Evolutionary conservation across 2,329 filamentous ascomycete species (phyloP).

Genomic region (Zarea fungicola): DNA sequence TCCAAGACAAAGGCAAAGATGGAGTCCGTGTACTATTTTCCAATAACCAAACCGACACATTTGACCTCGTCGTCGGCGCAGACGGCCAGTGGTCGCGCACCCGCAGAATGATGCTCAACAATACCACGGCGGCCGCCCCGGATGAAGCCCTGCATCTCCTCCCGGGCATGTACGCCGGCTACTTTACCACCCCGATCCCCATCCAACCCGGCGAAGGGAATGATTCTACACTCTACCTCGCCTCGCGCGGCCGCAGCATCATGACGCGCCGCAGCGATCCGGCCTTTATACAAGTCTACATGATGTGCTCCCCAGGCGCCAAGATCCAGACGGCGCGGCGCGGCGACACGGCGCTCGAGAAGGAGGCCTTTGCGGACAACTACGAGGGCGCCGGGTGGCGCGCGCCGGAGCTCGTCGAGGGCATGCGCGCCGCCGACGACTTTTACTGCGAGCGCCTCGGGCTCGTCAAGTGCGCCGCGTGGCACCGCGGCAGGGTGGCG

Average conservation of each 20-base stretch:
- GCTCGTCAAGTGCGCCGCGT: conserved; percentile 39
- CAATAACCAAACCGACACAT: conserved; percentile 37
- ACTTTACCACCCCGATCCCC: conserved; percentile 28
- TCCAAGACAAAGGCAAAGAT: conserved; percentile 23
- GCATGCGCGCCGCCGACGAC: conserved; percentile 34
- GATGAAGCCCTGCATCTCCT: conserved; percentile 21
- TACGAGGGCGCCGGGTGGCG: conserved; percentile 40
- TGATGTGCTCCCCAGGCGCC: conserved; percentile 25
- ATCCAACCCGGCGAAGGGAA: conserved; percentile 22
- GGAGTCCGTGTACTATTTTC: conserved; percentile 35
- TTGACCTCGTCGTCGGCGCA: conserved; percentile 50
- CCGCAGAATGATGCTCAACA: conserved; percentile 35
- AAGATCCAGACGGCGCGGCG: conserved; percentile 15
- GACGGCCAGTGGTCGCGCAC: conserved; percentile 50
- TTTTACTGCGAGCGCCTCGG: conserved; percentile 43
- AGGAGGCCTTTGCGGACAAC: conserved; percentile 31
- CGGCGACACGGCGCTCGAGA: conserved; percentile 33
- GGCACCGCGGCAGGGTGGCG: conserved; percentile 41
- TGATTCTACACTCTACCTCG: conserved; percentile 32
- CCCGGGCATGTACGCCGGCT: conserved; percentile 24
- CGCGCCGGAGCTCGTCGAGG: conserved; percentile 35
- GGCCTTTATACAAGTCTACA: conserved; percentile 32
- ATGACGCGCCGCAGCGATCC: conserved; percentile 36
- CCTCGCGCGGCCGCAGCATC: conserved; percentile 30
- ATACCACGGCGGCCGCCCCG: conserved; percentile 15